These are phyloP conservation scores for Neofusicoccum laricinum DNA, from an alignment of 2,329 filamentous ascomycete species.

Conservation along the genomic window DNA sequence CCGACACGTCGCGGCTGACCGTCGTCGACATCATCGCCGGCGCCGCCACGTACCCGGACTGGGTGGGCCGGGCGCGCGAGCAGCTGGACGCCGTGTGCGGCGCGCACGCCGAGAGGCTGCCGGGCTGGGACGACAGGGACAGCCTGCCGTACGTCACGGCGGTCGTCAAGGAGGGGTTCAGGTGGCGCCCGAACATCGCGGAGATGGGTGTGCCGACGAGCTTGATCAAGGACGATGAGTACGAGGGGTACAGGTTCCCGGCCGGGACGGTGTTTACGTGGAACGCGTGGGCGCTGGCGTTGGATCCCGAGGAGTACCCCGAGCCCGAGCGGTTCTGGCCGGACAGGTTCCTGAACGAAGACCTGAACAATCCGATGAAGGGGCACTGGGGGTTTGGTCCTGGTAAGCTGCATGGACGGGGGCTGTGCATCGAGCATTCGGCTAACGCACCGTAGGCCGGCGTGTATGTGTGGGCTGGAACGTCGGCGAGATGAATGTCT, in stretches of 20 bases:
- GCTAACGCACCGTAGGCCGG: conserved; percentile 8
- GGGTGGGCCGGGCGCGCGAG: conserved; percentile 22
- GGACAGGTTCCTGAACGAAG: conserved; percentile 25
- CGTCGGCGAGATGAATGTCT: conserved; percentile 24
- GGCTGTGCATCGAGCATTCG: no score
- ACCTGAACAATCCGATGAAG: conserved; percentile 24
- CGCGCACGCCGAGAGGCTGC: conserved; percentile 19
- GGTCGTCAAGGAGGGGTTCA: conserved; percentile 23
- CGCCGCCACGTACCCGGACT: conserved; percentile 22
- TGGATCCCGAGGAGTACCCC: conserved; percentile 20
- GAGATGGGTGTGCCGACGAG: conserved; percentile 23
- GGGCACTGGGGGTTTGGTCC: conserved; percentile 29
- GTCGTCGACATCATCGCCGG: conserved; percentile 24
- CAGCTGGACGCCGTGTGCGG: conserved; percentile 24
- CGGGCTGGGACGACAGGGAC: conserved; percentile 19
- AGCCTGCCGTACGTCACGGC: conserved; percentile 21
- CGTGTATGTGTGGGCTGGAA: conserved; percentile 22
- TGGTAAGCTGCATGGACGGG: conserved; percentile 7
- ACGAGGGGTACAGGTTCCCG: conserved; percentile 25
- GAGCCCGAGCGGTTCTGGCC: conserved; percentile 23
- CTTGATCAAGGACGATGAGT: conserved; percentile 23
- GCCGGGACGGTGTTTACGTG: conserved; percentile 24
- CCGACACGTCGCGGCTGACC: conserved; percentile 25
- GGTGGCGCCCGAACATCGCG: conserved; percentile 23
- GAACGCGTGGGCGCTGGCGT: conserved; percentile 23